Evolutionary conservation across 768 basidiomycete species (phyloP).

Genomic region (Fibroporia radiculosa): DNA sequence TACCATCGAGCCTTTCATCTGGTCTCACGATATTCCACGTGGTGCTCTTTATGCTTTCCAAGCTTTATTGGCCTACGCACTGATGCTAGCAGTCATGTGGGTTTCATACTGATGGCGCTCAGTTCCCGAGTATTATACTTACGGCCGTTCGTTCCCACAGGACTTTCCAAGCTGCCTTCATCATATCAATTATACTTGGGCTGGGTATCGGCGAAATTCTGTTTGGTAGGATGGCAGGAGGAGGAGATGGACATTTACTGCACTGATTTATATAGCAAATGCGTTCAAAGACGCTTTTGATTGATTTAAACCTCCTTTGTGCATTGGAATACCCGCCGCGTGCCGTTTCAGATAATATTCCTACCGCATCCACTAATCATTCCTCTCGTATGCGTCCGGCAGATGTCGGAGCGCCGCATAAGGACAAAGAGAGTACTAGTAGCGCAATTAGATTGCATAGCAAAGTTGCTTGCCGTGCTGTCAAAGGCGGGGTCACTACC

Average conservation of each 20-base stretch:
- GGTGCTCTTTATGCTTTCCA: conserved; percentile 61
- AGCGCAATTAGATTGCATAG: too few relatives aligned
- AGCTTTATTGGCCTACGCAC: conserved; percentile 50
- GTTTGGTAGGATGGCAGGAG: conserved; percentile 48
- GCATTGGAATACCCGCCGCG: too few relatives aligned
- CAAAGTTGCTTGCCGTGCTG: too few relatives aligned
- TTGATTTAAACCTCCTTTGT: too few relatives aligned
- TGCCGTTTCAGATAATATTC: too few relatives aligned
- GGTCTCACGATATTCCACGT: conserved; percentile 60
- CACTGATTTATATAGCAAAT: too few relatives aligned
- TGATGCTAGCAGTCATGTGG: conserved; percentile 83
- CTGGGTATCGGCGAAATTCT: conserved; percentile 67
- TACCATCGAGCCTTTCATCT: conserved; percentile 54
- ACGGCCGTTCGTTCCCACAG: conserved; percentile 29
- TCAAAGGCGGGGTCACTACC: too few relatives aligned
- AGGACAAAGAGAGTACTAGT: too few relatives aligned
- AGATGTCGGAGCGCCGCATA: too few relatives aligned
- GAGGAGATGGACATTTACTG: conserved; percentile 6
- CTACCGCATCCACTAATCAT: too few relatives aligned
- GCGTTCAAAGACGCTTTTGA: too few relatives aligned
- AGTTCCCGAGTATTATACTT: conserved; percentile 2
- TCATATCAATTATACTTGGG: conserved; percentile 66
- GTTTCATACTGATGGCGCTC: conserved; percentile 17
- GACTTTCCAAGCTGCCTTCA: conserved; percentile 77
- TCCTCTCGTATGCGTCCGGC: too few relatives aligned